phyloP scores from a whole-genome alignment of 1,284 basidiomycete species.

The Trametes hirsuta region DNA sequence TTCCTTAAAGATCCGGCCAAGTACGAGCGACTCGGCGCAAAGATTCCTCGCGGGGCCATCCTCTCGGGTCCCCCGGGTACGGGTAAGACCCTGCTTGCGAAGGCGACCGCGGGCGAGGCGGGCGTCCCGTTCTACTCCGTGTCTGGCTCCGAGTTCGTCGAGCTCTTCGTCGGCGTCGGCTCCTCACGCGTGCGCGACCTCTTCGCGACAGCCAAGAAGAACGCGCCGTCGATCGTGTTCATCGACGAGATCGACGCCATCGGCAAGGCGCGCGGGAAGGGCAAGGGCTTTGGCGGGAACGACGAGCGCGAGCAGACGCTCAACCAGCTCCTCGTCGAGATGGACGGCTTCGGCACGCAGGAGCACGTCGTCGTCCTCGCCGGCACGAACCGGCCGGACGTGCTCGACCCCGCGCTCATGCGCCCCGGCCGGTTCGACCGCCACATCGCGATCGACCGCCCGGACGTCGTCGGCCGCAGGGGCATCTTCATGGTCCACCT shows the following conservation, averaged over 20 bases:
- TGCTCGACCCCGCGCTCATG: conserved; percentile 93
- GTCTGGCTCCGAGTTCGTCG: conserved; percentile 98
- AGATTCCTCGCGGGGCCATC: conserved; percentile 98
- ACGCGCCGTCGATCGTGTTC: conserved; percentile 98
- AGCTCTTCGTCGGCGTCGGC: conserved; percentile 99
- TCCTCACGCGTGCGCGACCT: conserved; percentile 97
- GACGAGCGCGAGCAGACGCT: conserved; percentile 98
- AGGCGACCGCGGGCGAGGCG: conserved; percentile 98
- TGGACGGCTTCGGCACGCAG: conserved; percentile 97
- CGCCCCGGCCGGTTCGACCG: conserved; percentile 98
- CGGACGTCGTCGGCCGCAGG: conserved; percentile 91
- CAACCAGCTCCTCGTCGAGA: conserved; percentile 98
- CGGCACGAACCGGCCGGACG: conserved; percentile 96
- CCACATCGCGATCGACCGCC: conserved; percentile 94
- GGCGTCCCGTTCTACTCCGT: conserved; percentile 98
- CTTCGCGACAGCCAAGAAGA: conserved; percentile 96
- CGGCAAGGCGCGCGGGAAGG: conserved; percentile 92
- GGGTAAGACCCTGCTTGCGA: conserved; percentile 97
- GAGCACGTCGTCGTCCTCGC: conserved; percentile 97
- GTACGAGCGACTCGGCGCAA: conserved; percentile 97
- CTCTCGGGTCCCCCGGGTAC: conserved; percentile 98
- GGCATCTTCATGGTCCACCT: conserved; percentile 97
- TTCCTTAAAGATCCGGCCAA: conserved; percentile 96
- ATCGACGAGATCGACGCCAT: conserved; percentile 99
- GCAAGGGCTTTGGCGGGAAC: conserved; percentile 90